Evolutionary conservation across 1,139 yeast genomes (phyloP).

Genomic region (Geotrichum australiense): DNA sequence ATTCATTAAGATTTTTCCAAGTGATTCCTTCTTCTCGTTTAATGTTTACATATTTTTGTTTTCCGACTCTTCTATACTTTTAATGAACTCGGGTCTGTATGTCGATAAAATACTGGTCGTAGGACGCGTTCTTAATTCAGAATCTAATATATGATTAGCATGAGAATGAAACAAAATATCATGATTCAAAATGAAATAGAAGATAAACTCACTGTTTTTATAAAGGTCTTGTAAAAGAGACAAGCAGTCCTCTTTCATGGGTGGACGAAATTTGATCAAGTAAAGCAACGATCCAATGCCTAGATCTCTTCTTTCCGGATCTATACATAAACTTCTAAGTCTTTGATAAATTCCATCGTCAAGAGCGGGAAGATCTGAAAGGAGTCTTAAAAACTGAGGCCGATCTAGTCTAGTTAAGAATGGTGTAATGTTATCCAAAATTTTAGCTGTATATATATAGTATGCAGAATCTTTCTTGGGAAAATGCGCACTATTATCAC

Average conservation of each 20-base stretch:
- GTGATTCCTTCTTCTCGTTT: no score
- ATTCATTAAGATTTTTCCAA: no score
- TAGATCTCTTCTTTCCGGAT: conserved; percentile 62
- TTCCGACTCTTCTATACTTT: conserved; percentile 6
- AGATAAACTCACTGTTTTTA: conserved; percentile 29
- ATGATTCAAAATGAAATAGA: neutral
- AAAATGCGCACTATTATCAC: conserved; percentile 1
- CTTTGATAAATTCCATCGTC: conserved; percentile 53
- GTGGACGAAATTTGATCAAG: conserved; percentile 85
- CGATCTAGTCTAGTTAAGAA: conserved; percentile 75
- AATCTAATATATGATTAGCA: conserved; percentile 4
- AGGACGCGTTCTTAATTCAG: conserved; percentile 14
- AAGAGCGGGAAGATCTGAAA: conserved; percentile 80
- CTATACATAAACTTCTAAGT: conserved; percentile 70
- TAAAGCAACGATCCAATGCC: conserved; percentile 60
- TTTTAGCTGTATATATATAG: conserved; percentile 57
- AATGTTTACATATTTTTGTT: no score
- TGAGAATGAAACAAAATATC: neutral
- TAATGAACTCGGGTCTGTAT: conserved; percentile 17
- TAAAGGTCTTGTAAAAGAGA: conserved; percentile 56
- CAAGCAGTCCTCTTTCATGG: conserved; percentile 60
- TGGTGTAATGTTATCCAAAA: conserved; percentile 76
- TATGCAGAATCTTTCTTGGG: conserved; percentile 23
- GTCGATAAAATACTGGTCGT: conserved; percentile 12
- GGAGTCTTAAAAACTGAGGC: conserved; percentile 67